Conservation (phyloP, 1,284 basidiomycete species). For the Trametes sp. region DNA sequence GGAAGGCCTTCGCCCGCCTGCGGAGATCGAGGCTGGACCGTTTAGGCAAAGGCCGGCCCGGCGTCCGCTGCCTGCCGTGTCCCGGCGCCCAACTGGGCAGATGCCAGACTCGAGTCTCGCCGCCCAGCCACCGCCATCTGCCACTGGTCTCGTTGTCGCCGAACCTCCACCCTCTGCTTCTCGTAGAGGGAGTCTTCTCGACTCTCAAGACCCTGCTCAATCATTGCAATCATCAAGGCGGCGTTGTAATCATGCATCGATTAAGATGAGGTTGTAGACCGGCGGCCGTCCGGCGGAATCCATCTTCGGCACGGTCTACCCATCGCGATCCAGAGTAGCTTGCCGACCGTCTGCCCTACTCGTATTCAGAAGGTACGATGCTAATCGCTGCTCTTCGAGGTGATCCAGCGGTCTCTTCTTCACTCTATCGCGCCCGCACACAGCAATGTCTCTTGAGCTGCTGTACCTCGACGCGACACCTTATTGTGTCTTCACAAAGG, state of each 20-base stretch:
- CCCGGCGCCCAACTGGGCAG: not conserved
- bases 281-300: not conserved
- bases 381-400: too few relatives aligned
- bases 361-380: too few relatives aligned
- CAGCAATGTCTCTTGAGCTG: too few relatives aligned
- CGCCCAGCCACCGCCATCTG: not conserved
- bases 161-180: not conserved
- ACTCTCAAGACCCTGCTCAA: not conserved
- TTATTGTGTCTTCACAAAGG: constrained; percentile 9
- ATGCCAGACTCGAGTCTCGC: not conserved
- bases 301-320: not conserved
- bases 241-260: not conserved
- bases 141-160: not conserved
- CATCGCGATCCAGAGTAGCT: not conserved
- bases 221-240: not conserved
- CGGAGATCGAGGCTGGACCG: too few relatives aligned
- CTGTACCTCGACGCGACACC: too few relatives aligned
- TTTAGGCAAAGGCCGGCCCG: constrained; percentile 3
- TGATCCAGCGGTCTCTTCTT: too few relatives aligned
- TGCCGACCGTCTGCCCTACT: too few relatives aligned
- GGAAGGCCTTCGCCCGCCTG: too few relatives aligned
- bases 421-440: too few relatives aligned
- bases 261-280: not conserved
- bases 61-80: not conserved
- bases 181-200: not conserved